Base-by-base conservation (phyloP, 1,139 yeast genomes). In the Citeromyces hawaiiensis region DNA sequence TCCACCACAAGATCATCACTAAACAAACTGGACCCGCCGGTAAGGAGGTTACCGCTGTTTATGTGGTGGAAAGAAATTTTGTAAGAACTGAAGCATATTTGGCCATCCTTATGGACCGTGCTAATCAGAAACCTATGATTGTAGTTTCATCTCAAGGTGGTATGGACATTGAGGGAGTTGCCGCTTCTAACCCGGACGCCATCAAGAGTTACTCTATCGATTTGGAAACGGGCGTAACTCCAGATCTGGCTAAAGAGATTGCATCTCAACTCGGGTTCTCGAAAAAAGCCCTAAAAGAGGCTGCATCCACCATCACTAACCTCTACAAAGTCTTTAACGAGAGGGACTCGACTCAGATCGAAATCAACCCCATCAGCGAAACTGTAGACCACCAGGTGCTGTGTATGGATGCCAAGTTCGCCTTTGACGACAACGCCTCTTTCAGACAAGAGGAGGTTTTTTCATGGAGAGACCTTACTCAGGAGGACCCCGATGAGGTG, bases 151-250 rank as follows among this genome's bases (percentile, higher is more conserved):
- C 94, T 50, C 94, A 91, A 69, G 99, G 99, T 70, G 99, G 99
- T 71, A 88, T 93, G 95, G 96, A 91, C 66, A 93, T 91, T 57
- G 99, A 91, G 71, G 95, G 94, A 61, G 97, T 93, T 50, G 99
- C 98, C 45, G 82, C 82, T 52, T 78, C 73, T 53, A 82, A 76
- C 64, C 99, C 99, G 42, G 76, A 74, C 44, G 95, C 96, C 51
- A 93, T 91, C 68, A 82, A 86, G 69, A 79, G 93, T 49, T 86
- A 80, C 75, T 72, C 83, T 51, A 77, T 91, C 44, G 79, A 80
- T 50, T 71, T 86, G 55, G 74, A 79, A 49, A 64, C 64, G 43
- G 96, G 96, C 57, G 83, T 93, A 55, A 77, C 93, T 49, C 85
- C 80, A 52, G 70, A 68, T 47, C 68, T 79, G 53, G 96, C 96